Evolutionary conservation across 1,284 basidiomycete genomes (phyloP).

Genomic region (Apiotrichum akiyoshidainum): DNA sequence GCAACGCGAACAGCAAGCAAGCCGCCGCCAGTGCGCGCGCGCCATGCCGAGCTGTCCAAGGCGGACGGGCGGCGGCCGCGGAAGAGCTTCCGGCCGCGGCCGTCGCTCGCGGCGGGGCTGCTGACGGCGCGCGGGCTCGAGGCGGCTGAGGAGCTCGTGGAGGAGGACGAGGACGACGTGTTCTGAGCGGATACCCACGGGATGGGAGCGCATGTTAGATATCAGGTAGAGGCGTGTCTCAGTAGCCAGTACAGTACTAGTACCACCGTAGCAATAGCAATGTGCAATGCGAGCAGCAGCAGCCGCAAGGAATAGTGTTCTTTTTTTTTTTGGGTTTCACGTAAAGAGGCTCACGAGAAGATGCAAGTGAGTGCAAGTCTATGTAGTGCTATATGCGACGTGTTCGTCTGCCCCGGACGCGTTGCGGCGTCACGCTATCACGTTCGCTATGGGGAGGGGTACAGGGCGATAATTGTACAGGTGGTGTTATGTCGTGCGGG

Average conservation of each 20-base stretch:
- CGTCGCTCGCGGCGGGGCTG: slow-evolving; percentile 15
- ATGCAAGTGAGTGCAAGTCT: not conserved
- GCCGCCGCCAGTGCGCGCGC: slow-evolving; percentile 7
- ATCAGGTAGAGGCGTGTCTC: not conserved
- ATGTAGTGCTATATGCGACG: slow-evolving; percentile 9
- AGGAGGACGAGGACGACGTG: slow-evolving; percentile 24
- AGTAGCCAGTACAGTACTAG: not conserved
- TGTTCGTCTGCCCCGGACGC: slow-evolving; percentile 4
- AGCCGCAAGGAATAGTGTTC: not conserved
- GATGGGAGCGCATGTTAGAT: not conserved
- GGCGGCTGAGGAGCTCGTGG: slow-evolving; percentile 5
- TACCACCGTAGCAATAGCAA: too few species aligned
- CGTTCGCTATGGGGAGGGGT: not conserved
- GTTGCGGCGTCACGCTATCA: slow-evolving; percentile 6
- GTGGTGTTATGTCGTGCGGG: not conserved
- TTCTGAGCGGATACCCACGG: slow-evolving; percentile 9
- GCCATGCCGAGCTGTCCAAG: slow-evolving; percentile 57
- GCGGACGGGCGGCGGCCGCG: slow-evolving; percentile 58
- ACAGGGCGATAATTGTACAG: slow-evolving; percentile 1
- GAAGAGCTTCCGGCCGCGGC: slow-evolving; percentile 57
- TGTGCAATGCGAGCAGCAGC: too few species aligned
- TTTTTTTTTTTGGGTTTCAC: too few species aligned
- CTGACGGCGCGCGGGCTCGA: slow-evolving; percentile 4
- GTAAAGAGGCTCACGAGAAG: not conserved
- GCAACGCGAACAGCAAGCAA: too few species aligned